phyloP scores from a whole-genome alignment of 176 grass and related monocot species.

The Lolium rigidum region DNA sequence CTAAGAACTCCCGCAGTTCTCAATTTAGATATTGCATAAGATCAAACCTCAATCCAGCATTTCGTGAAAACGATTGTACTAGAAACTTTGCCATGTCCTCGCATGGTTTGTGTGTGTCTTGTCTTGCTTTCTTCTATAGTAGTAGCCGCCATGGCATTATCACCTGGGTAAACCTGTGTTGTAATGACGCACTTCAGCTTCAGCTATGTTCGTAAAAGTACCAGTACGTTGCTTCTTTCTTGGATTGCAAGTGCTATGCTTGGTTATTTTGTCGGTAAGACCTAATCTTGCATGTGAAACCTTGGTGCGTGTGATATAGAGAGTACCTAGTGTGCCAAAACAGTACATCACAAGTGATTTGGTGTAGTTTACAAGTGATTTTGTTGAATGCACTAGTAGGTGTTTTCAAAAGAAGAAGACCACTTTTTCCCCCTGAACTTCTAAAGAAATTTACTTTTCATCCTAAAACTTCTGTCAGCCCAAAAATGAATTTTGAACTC shows the following conservation, averaged over 20 bases:
- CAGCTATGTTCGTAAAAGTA: slow-evolving; percentile 9
- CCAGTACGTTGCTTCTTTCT: background rate
- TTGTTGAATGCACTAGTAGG: too few relatives aligned
- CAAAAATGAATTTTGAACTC: too few relatives aligned
- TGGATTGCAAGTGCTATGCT: background rate
- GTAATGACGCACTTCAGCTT: slow-evolving; percentile 16
- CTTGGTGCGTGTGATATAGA: background rate
- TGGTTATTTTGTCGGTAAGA: background rate
- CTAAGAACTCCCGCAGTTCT: background rate
- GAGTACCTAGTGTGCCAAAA: background rate
- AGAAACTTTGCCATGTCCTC: slow-evolving; percentile 28
- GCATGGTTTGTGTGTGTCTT: background rate
- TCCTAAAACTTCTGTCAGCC: too few relatives aligned
- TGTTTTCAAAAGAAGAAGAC: too few relatives aligned
- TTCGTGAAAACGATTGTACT: slow-evolving; percentile 33
- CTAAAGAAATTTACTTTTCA: too few relatives aligned
- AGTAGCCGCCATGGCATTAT: slow-evolving; percentile 7
- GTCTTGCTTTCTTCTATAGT: background rate
- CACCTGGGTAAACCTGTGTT: slow-evolving; percentile 1
- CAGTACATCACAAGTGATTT: too few relatives aligned
- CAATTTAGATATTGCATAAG: slow-evolving; percentile 28
- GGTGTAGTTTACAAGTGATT: background rate
- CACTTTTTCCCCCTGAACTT: too few relatives aligned
- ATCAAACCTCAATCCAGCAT: background rate
- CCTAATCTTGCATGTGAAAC: background rate